Evolutionary conservation across 257 asterid species (phyloP).

Genomic region (Ehretia macrophylla): DNA sequence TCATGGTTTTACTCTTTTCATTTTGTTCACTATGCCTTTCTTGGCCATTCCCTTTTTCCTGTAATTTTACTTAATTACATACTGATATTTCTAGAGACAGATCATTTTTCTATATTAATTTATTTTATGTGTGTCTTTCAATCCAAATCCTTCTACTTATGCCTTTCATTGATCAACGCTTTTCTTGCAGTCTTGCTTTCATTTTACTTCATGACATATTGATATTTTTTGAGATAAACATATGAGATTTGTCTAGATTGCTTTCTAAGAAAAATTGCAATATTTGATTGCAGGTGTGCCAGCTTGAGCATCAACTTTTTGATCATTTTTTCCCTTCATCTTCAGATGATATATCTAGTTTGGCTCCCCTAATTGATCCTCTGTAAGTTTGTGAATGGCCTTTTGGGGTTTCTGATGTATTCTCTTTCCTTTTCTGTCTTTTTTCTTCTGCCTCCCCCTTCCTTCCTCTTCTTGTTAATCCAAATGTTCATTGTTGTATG

Average conservation of each 20-base stretch:
- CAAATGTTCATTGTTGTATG: neutral
- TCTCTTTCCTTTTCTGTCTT: slow-evolving; percentile 6
- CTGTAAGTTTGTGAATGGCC: slow-evolving; percentile 51
- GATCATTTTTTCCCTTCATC: slow-evolving; percentile 94
- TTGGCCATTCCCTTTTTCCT: too few relatives aligned
- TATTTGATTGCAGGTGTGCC: slow-evolving; percentile 70
- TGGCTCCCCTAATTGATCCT: slow-evolving; percentile 94
- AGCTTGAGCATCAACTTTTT: slow-evolving; percentile 92
- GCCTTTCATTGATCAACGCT: too few relatives aligned
- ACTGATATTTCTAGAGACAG: too few relatives aligned
- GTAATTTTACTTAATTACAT: too few relatives aligned
- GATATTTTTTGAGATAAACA: too few relatives aligned
- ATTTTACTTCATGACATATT: too few relatives aligned
- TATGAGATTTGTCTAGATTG: neutral
- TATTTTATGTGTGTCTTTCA: too few relatives aligned
- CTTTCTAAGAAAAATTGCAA: neutral
- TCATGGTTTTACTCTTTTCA: too few relatives aligned
- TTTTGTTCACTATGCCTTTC: too few relatives aligned
- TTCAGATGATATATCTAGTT: slow-evolving; percentile 85
- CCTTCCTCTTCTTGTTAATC: slow-evolving; percentile 5
- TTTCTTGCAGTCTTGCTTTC: too few relatives aligned
- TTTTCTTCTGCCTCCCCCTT: slow-evolving; percentile 6
- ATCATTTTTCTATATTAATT: too few relatives aligned
- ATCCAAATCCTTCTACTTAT: too few relatives aligned
- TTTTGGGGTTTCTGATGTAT: slow-evolving; percentile 8